Conservation (phyloP, 306 rosid species). For the Vicia villosa region DNA sequence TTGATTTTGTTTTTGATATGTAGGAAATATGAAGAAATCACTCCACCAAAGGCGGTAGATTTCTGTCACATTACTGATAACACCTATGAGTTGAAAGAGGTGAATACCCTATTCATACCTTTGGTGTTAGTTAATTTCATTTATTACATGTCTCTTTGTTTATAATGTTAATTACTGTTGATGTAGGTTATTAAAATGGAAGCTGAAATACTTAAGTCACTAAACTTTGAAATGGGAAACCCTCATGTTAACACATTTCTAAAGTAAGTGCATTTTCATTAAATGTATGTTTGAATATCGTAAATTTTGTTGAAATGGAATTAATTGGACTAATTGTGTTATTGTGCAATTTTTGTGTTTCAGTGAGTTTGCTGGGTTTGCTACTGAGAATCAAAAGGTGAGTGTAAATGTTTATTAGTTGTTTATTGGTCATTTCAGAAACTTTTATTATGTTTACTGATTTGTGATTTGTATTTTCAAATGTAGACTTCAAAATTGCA, state of each 20-base stretch:
- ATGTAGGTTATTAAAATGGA: constrained; percentile 82
- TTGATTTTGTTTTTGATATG: neutral
- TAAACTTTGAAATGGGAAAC: constrained; percentile 77
- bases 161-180: neutral
- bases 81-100: constrained; percentile 60
- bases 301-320: neutral
- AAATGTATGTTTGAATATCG: neutral
- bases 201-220: constrained; percentile 66
- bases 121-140: neutral
- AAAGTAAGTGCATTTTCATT: constrained; percentile 40
- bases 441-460: constrained; percentile 3
- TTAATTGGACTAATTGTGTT: constrained; percentile 19
- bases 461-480: neutral
- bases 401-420: constrained; percentile 13
- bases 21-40: constrained; percentile 90
- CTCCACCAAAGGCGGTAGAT: constrained; percentile 69
- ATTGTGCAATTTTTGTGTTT: constrained; percentile 4
- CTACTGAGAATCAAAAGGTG: constrained; percentile 47
- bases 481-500: constrained; percentile 54
- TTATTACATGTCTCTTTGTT: neutral
- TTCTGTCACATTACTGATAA: constrained; percentile 78
- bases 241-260: constrained; percentile 73
- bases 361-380: constrained; percentile 54
- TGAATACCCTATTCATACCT: neutral
- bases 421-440: neutral